These are phyloP conservation scores for Lasiodiplodia sp. DNA, from an alignment of 2,329 filamentous ascomycete genomes.

Conservation along the genomic window DNA sequence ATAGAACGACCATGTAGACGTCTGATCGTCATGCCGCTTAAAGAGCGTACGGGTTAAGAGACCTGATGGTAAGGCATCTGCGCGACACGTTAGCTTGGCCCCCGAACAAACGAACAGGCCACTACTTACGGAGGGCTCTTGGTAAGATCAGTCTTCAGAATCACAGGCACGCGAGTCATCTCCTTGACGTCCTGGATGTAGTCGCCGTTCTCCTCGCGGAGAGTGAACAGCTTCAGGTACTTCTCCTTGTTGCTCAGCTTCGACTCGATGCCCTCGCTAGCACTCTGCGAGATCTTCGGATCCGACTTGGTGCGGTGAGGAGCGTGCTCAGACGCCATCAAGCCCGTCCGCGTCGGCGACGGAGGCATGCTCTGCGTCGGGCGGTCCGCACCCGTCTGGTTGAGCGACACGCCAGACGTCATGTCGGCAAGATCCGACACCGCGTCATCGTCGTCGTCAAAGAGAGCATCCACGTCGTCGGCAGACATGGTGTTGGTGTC, in stretches of 20 bases:
- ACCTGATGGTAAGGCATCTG: conserved; percentile 84
- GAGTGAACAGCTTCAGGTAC: conserved; percentile 86
- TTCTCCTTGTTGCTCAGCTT: conserved; percentile 94
- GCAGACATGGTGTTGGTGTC: conserved; percentile 94
- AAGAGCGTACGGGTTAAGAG: conserved; percentile 78
- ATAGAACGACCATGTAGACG: background rate
- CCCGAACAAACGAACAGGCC: background rate
- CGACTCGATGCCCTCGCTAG: conserved; percentile 74
- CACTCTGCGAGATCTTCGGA: conserved; percentile 79
- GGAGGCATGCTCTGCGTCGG: conserved; percentile 95
- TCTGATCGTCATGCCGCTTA: conserved; percentile 37
- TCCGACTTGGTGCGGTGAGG: conserved; percentile 92
- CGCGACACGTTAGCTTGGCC: conserved; percentile 43
- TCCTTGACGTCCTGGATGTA: conserved; percentile 98
- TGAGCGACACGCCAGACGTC: conserved; percentile 88
- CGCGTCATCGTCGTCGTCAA: conserved; percentile 84
- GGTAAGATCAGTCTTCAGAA: conserved; percentile 95
- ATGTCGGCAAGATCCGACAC: conserved; percentile 83
- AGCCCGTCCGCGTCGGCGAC: conserved; percentile 80
- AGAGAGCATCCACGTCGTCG: conserved; percentile 92
- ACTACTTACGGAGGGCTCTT: conserved; percentile 98
- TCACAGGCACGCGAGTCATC: conserved; percentile 97
- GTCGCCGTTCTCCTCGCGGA: conserved; percentile 91
- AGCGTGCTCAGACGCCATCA: conserved; percentile 64
- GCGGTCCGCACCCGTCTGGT: conserved; percentile 69